Percentiles rank a stretch among this genome's conserved stretches.
These are phyloP conservation scores for Aspergillus hiratsukae DNA, from an alignment of 2,329 filamentous ascomycete species.

Conservation along the genomic window DNA sequence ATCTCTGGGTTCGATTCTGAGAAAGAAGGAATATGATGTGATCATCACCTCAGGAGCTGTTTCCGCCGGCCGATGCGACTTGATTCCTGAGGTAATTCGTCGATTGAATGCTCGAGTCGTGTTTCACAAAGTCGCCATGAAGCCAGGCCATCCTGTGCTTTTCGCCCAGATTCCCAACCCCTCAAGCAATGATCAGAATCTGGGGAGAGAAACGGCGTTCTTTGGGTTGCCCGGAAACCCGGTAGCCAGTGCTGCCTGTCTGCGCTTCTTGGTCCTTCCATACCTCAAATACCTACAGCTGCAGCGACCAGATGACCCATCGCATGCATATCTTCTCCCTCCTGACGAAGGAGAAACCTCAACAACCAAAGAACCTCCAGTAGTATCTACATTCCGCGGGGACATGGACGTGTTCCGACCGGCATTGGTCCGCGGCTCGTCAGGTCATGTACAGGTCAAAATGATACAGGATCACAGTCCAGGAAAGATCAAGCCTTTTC, in stretches of 20 bases:
- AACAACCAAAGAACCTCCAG: background rate
- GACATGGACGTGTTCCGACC: conserved; percentile 11
- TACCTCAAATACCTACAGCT: conserved; percentile 16
- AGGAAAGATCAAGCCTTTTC: conserved; percentile 20
- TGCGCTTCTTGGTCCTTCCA: conserved; percentile 25
- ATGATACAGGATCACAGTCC: conserved; percentile 14
- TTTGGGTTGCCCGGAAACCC: conserved; percentile 28
- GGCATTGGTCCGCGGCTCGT: background rate
- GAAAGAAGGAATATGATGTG: conserved; percentile 15
- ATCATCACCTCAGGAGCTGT: conserved; percentile 27
- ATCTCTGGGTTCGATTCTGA: conserved; percentile 1
- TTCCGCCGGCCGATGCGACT: conserved; percentile 25
- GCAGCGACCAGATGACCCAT: conserved; percentile 5
- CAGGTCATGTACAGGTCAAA: background rate
- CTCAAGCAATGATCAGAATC: background rate
- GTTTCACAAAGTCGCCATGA: conserved; percentile 26
- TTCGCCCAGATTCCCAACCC: conserved; percentile 18
- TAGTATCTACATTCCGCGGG: background rate
- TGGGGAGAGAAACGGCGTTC: conserved; percentile 11
- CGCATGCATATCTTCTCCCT: background rate
- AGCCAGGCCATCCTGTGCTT: conserved; percentile 26
- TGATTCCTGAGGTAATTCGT: conserved; percentile 18
- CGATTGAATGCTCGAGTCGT: conserved; percentile 16
- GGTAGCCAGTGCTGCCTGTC: conserved; percentile 24
- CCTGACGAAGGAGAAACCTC: background rate